Conservation (phyloP, 2,329 filamentous ascomycete genomes). For the Trichoderma citrinoviride region DNA sequence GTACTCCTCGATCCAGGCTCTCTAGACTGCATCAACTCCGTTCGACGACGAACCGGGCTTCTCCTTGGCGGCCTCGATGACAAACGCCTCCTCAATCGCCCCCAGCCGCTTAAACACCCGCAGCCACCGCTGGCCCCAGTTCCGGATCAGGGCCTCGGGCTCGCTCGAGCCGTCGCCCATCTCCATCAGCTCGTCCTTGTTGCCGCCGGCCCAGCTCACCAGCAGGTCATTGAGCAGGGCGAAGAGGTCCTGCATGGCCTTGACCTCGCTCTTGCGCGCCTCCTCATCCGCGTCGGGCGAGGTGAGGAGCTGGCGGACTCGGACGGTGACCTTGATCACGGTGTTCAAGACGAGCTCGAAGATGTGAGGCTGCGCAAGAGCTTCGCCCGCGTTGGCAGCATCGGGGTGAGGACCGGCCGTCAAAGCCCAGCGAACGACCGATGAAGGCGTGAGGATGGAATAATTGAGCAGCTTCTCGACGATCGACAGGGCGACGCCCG, state of each 20-base stretch:
- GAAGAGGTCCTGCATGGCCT: conserved; percentile 77
- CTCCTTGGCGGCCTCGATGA: conserved; percentile 37
- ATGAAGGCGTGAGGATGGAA: conserved; percentile 81
- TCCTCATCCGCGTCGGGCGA: conserved; percentile 62
- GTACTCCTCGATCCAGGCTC: conserved; percentile 5
- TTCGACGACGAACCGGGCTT: conserved; percentile 22
- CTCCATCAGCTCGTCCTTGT: conserved; percentile 74
- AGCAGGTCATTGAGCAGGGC: conserved; percentile 75
- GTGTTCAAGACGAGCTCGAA: conserved; percentile 91
- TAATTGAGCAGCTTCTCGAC: conserved; percentile 98
- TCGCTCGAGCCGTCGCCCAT: conserved; percentile 56
- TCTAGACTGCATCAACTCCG: conserved; percentile 19
- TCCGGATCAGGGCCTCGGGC: conserved; percentile 63
- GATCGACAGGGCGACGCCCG: conserved; percentile 86
- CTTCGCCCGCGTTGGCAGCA: conserved; percentile 55
- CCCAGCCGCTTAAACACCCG: conserved; percentile 78
- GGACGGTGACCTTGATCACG: conserved; percentile 83
- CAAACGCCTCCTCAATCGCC: conserved; percentile 77
- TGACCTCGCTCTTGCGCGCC: conserved; percentile 65
- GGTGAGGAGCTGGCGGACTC: conserved; percentile 75
- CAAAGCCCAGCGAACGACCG: conserved; percentile 88
- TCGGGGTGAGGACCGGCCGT: conserved; percentile 52
- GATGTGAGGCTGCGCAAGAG: conserved; percentile 70
- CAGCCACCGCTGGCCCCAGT: conserved; percentile 85
- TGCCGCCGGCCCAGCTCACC: conserved; percentile 66